Percentiles rank a stretch among this genome's conserved stretches.
Conservation (phyloP, 305 asterid genomes). For the Solanum hybrid region DNA sequence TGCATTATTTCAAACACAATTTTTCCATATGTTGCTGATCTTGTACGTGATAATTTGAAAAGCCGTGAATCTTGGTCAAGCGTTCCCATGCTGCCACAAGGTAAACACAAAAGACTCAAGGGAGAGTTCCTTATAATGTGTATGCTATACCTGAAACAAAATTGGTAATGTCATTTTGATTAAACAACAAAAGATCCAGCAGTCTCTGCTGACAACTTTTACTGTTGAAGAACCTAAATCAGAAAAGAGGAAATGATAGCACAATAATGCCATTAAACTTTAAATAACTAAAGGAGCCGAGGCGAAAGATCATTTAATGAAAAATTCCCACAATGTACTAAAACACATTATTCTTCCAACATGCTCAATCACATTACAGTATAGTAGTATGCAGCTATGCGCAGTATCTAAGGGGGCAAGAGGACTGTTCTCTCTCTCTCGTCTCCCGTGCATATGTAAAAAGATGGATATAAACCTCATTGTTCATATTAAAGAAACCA, state of each 20-base stretch:
- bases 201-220: not conserved
- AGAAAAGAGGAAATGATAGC: not conserved
- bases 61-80: not conserved
- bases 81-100: not conserved
- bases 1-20: constrained; percentile 13
- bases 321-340: not conserved
- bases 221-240: not conserved
- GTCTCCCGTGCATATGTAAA: not conserved
- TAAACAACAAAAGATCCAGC: not conserved
- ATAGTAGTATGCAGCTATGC: not conserved
- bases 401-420: not conserved
- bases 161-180: not conserved
- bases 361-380: not conserved
- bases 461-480: not conserved
- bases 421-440: not conserved
- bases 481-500: not conserved
- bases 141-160: constrained; percentile 6
- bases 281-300: not conserved
- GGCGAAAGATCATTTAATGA: not conserved
- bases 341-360: not conserved
- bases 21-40: not conserved
- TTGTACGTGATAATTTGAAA: not conserved
- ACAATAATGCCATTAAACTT: not conserved
- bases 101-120: not conserved
- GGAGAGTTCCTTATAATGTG: not conserved